A percentile compares a stretch with the other conserved stretches of the same genome.
Evolutionary conservation across 192 early-diverging fungal genomes (phyloP).

Genomic region (Diversispora epigaea): DNA sequence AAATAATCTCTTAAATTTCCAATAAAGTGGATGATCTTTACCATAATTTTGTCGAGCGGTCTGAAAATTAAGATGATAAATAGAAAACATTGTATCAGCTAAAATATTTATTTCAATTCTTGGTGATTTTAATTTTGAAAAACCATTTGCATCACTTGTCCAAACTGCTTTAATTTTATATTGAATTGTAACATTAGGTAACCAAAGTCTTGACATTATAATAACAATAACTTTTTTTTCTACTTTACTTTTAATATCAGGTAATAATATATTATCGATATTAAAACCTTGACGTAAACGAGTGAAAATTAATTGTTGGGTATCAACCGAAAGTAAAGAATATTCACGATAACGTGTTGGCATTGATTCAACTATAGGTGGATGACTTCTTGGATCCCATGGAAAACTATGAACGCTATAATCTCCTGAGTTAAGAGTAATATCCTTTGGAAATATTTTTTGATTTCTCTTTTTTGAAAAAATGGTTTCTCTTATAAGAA

Average conservation of each 20-base stretch:
- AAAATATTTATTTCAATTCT: constrained; percentile 53
- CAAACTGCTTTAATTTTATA: constrained; percentile 64
- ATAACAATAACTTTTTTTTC: constrained; percentile 57
- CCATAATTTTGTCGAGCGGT: constrained; percentile 46
- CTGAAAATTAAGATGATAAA: constrained; percentile 47
- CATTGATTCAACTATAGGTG: constrained; percentile 62
- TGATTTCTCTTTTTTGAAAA: constrained; percentile 44
- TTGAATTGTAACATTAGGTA: constrained; percentile 73
- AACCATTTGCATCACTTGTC: constrained; percentile 10
- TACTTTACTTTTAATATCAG: constrained; percentile 38
- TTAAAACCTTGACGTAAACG: constrained; percentile 72
- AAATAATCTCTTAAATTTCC: constrained; percentile 52
- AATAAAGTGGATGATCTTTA: constrained; percentile 47
- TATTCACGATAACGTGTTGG: constrained; percentile 66
- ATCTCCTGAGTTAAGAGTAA: constrained; percentile 37
- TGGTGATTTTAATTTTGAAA: constrained; percentile 42
- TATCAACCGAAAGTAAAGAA: constrained; percentile 51
- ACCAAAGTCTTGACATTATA: constrained; percentile 68
- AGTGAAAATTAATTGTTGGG: constrained; percentile 60
- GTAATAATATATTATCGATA: constrained; percentile 54
- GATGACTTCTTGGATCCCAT: constrained; percentile 62
- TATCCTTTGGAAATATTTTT: constrained; percentile 13
- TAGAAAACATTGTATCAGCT: constrained; percentile 45
- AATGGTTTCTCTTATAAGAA: constrained; percentile 48
- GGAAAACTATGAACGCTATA: constrained; percentile 55